Evolutionary conservation across 768 basidiomycete genomes (phyloP).

Genomic region (Candolleomyces aberdarensis): DNA sequence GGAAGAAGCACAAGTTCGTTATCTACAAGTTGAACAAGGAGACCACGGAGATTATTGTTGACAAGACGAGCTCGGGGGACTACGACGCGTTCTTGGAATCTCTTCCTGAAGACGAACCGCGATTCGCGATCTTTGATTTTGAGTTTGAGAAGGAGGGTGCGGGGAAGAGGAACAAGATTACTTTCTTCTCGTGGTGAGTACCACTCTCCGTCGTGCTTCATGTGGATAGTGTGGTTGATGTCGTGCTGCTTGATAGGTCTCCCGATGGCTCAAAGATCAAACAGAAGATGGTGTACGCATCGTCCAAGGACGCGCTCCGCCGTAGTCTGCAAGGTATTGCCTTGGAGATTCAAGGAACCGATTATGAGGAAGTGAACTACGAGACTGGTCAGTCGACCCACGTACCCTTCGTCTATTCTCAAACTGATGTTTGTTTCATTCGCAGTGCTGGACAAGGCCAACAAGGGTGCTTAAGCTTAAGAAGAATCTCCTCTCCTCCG

Average conservation of each 20-base stretch:
- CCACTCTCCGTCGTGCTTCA: neutral
- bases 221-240: constrained; percentile 1
- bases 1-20: constrained; percentile 80
- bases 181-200: constrained; percentile 82
- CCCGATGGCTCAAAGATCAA: constrained; percentile 85
- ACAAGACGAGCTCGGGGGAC: constrained; percentile 52
- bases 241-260: constrained; percentile 49
- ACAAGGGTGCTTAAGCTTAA: constrained; percentile 14
- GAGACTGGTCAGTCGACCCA: constrained; percentile 54
- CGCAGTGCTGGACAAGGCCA: constrained; percentile 28
- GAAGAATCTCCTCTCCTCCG: neutral
- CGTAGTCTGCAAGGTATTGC: constrained; percentile 72
- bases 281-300: constrained; percentile 91
- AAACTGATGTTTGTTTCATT: constrained; percentile 4
- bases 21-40: constrained; percentile 64
- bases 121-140: constrained; percentile 94
- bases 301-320: constrained; percentile 80
- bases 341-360: constrained; percentile 85
- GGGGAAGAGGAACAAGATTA: constrained; percentile 83
- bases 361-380: constrained; percentile 65
- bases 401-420: neutral
- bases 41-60: constrained; percentile 73
- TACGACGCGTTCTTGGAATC: constrained; percentile 76
- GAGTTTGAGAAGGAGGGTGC: constrained; percentile 72
- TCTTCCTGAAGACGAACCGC: constrained; percentile 71